Percentiles rank a stretch among this genome's conserved stretches.
These are phyloP conservation scores for Begonia loranthoides DNA, from an alignment of 306 rosid species.

Conservation along the genomic window DNA sequence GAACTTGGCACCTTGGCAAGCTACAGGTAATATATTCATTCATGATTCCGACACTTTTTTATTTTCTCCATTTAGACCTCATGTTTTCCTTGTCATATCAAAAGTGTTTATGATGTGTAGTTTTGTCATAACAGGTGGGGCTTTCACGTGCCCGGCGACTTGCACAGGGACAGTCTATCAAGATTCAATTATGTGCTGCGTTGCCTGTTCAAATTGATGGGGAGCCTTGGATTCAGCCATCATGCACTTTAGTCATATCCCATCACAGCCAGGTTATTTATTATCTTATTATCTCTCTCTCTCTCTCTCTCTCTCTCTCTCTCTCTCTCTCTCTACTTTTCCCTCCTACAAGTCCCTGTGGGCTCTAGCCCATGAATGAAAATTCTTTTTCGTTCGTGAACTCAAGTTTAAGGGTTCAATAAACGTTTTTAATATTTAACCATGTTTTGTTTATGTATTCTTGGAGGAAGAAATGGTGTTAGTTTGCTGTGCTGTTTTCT, in stretches of 20 bases:
- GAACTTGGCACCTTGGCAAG: slow-evolving; percentile 98
- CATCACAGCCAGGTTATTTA: slow-evolving; percentile 89
- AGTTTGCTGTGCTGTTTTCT: too few species aligned
- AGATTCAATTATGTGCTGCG: slow-evolving; percentile 60
- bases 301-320: slow-evolving; percentile 1
- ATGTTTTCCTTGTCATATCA: background rate
- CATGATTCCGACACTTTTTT: background rate
- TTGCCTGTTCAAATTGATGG: slow-evolving; percentile 97
- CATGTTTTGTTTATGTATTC: too few species aligned
- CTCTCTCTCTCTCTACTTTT: background rate
- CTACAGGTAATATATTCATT: slow-evolving; percentile 55
- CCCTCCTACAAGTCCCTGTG: background rate
- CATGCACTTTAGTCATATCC: slow-evolving; percentile 60
- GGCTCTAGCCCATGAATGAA: too few species aligned
- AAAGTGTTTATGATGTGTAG: slow-evolving; percentile 10
- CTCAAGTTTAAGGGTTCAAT: too few species aligned
- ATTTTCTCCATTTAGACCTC: background rate
- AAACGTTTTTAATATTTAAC: too few species aligned
- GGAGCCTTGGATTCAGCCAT: slow-evolving; percentile 88
- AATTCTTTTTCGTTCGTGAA: too few species aligned
- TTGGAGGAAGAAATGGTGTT: too few species aligned
- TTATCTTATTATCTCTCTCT: slow-evolving; percentile 10
- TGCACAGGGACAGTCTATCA: slow-evolving; percentile 90
- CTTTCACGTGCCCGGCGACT: slow-evolving; percentile 97
- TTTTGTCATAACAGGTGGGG: slow-evolving; percentile 51